These are phyloP conservation scores for Saccharomyces paradoxus DNA, from an alignment of 805 yeast species.

Conservation along the genomic window DNA sequence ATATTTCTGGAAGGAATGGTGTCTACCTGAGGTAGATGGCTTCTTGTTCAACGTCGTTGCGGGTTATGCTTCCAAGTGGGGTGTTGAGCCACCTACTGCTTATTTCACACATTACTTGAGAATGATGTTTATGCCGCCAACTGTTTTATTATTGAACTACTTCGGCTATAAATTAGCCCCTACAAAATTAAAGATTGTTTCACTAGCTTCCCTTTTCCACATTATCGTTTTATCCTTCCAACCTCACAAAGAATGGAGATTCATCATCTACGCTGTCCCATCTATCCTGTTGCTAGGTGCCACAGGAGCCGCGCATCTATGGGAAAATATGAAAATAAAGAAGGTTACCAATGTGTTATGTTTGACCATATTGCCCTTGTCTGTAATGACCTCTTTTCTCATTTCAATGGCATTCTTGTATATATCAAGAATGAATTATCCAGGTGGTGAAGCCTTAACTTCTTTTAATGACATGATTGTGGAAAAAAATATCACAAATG, in stretches of 20 bases:
- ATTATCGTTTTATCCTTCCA: constrained; percentile 64
- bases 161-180: constrained; percentile 34
- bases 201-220: constrained; percentile 45
- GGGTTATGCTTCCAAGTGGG: constrained; percentile 77
- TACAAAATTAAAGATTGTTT: constrained; percentile 37
- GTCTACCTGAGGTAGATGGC: constrained; percentile 71
- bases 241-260: constrained; percentile 94
- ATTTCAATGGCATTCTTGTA: constrained; percentile 46
- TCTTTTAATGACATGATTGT: constrained; percentile 41
- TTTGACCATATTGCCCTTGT: constrained; percentile 25
- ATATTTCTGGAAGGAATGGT: constrained; percentile 56
- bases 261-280: constrained; percentile 70
- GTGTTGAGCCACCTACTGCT: constrained; percentile 62
- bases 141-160: constrained; percentile 34
- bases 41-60: constrained; percentile 67
- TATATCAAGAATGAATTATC: constrained; percentile 70
- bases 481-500: constrained; percentile 18
- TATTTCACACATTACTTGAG: constrained; percentile 46
- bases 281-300: constrained; percentile 58
- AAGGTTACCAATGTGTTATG: constrained; percentile 20
- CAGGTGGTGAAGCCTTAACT: constrained; percentile 74
- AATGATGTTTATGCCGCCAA: constrained; percentile 41
- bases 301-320: constrained; percentile 41
- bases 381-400: constrained; percentile 31
- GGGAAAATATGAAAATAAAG: constrained; percentile 28